Evolutionary conservation across 371 early-diverging fungal genomes (phyloP), one percentile per base, ranked within the genome.

Genomic region (Mucor velutinosus): DNA sequence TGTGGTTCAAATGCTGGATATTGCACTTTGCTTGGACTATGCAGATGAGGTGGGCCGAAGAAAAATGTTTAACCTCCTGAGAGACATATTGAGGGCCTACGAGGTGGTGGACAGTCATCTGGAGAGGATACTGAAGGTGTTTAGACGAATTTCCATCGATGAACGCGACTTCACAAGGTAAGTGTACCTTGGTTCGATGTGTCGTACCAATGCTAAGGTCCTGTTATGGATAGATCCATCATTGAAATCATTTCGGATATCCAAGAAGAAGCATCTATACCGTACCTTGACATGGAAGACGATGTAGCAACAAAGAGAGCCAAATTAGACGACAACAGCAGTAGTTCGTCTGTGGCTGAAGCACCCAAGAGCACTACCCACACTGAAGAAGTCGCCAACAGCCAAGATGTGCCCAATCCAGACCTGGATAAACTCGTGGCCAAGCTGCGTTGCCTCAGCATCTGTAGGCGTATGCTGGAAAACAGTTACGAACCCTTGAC

Each of bases 31-130:
- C n/a, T 79, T 91, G 6, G 94, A 96, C 60, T 95, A 93, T 69
- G 89, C 90, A 32, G 96, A 96, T 72, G 96, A 96, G 84, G 86
- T 91, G 47, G 95, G 95, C 5, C 81, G 96, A 49, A 84, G 93
- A 33, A 85, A 90, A 66, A 89, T 96, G 87, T 88, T 91, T 76
- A 86, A 85, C 41, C 71, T 92, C 29, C 76, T 95, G 56, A 88
- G 95, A 86, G 87, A 92, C 67, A 87, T 94, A 75, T 67, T 93
- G 7, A 80, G 87, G 76, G 73, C 87, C 5, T 83, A 86, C 8
- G 93, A 93, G 64, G 80, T 93, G 17, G 86, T 89, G 3, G 90
- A 92, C 45, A 86, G 87, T 58, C 90, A 92, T 67, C 73, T 95
- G 39, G 87, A 83, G 37, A 84, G 84, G 32, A 85, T 92, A 15